phyloP scores from a whole-genome alignment of 495 filamentous ascomycete genomes.

The Hyaloscypha hepaticicola region DNA sequence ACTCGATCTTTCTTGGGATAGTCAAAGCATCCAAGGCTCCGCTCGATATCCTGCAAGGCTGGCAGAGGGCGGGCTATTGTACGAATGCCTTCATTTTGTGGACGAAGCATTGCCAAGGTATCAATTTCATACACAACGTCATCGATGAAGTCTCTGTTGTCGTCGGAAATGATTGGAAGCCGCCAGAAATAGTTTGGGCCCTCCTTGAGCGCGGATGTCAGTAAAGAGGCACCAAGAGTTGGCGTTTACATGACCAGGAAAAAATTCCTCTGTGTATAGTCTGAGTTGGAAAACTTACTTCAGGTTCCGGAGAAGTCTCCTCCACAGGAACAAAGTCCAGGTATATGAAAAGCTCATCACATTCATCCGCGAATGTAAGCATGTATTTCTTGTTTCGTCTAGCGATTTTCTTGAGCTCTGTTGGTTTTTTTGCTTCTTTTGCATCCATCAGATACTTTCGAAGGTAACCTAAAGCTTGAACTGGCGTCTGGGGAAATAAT shows the following conservation, averaged over 20 bases:
- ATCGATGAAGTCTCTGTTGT: slow-evolving; percentile 26
- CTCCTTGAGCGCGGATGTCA: slow-evolving; percentile 11
- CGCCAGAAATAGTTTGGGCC: slow-evolving; percentile 25
- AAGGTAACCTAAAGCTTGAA: slow-evolving; percentile 23
- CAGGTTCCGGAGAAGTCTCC: slow-evolving; percentile 13
- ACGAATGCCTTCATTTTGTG: background rate
- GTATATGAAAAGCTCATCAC: slow-evolving; percentile 27
- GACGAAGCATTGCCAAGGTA: slow-evolving; percentile 1
- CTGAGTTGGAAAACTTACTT: slow-evolving; percentile 18
- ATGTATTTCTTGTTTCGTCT: slow-evolving; percentile 32
- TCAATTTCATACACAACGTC: slow-evolving; percentile 27
- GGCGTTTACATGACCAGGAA: background rate
- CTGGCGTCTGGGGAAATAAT: slow-evolving; percentile 6
- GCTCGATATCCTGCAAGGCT: slow-evolving; percentile 27
- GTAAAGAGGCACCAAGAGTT: background rate
- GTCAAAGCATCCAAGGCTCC: slow-evolving; percentile 29
- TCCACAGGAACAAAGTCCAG: slow-evolving; percentile 26
- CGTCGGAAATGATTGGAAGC: slow-evolving; percentile 19
- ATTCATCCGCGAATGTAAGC: slow-evolving; percentile 31
- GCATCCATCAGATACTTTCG: slow-evolving; percentile 30
- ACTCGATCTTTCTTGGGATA: slow-evolving; percentile 26
- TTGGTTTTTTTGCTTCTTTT: slow-evolving; percentile 8
- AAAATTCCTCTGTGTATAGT: too few species aligned
- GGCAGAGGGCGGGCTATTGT: slow-evolving; percentile 6
- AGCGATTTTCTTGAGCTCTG: slow-evolving; percentile 24